phyloP scores from a whole-genome alignment of 2,329 filamentous ascomycete species.

The Aspergillus sp. region DNA sequence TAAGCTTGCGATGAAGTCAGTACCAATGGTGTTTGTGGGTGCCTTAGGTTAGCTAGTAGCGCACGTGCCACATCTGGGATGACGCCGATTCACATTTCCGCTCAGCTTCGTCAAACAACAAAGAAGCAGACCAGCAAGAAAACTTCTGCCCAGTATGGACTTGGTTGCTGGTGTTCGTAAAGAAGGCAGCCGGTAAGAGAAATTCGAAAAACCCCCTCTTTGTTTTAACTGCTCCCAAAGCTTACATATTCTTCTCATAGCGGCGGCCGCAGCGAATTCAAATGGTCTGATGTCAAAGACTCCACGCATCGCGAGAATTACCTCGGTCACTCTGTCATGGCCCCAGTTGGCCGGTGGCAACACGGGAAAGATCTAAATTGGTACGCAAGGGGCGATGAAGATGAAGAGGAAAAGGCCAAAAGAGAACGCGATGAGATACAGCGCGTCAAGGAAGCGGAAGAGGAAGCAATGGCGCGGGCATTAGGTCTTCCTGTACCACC shows the following conservation, averaged over 20 bases:
- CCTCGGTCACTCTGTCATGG: conserved; percentile 87
- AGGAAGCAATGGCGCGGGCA: conserved; percentile 80
- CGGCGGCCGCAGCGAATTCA: conserved; percentile 86
- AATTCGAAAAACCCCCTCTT: background rate
- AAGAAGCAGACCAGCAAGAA: too few relatives aligned
- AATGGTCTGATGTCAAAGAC: conserved; percentile 88
- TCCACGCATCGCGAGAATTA: conserved; percentile 85
- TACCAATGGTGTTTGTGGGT: conserved; percentile 1
- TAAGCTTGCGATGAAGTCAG: conserved; percentile 13
- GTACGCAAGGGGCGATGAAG: conserved; percentile 58
- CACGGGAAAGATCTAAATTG: conserved; percentile 65
- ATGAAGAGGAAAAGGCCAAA: conserved; percentile 41
- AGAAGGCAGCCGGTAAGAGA: conserved; percentile 64
- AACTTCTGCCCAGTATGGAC: conserved; percentile 62
- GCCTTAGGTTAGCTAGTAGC: conserved; percentile 10
- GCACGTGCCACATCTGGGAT: conserved; percentile 16
- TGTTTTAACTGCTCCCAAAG: background rate
- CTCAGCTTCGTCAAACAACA: too few relatives aligned
- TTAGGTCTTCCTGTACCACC: conserved; percentile 71
- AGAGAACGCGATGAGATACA: conserved; percentile 70
- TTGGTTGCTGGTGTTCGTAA: conserved; percentile 89
- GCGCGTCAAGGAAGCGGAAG: conserved; percentile 82
- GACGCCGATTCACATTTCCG: too few relatives aligned
- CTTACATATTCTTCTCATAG: conserved; percentile 35
- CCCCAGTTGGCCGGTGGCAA: conserved; percentile 88